These are phyloP conservation scores for Vaucheria bursata DNA, from an alignment of 352 stramenopile genomes.

Conservation along the genomic window DNA sequence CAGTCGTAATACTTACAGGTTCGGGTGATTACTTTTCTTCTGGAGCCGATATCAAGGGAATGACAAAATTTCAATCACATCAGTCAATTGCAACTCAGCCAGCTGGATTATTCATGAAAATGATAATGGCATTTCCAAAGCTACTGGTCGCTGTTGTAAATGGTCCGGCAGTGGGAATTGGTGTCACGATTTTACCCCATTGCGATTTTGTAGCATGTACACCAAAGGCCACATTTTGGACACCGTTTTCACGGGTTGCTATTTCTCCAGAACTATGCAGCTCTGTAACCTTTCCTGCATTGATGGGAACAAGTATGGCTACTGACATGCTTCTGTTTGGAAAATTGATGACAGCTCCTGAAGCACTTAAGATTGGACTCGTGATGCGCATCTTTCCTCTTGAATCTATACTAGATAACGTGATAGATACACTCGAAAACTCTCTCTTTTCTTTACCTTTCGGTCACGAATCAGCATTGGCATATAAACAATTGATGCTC, in stretches of 20 bases:
- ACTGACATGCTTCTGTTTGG: conserved; percentile 76
- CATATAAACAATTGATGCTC: neutral
- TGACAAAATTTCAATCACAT: no score
- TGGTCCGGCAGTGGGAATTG: conserved; percentile 74
- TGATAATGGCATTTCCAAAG: conserved; percentile 63
- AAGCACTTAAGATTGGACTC: conserved; percentile 26
- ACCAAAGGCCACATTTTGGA: conserved; percentile 72
- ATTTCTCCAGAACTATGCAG: conserved; percentile 79
- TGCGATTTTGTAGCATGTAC: conserved; percentile 63
- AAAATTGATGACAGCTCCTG: conserved; percentile 58
- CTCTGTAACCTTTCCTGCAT: conserved; percentile 66
- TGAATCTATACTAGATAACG: conserved; percentile 17
- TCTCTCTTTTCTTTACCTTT: neutral
- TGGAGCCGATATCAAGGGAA: conserved; percentile 64
- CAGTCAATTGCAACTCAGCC: conserved; percentile 54
- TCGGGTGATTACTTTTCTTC: conserved; percentile 74
- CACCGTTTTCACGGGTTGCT: conserved; percentile 75
- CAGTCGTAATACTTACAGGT: conserved; percentile 72
- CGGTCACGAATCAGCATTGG: neutral
- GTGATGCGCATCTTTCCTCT: conserved; percentile 15
- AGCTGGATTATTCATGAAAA: conserved; percentile 48
- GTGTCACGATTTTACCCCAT: conserved; percentile 70
- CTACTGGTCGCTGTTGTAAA: conserved; percentile 75
- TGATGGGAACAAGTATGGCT: conserved; percentile 66
- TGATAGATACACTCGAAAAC: neutral